Percentiles rank a stretch among this genome's conserved stretches.
Conservation (phyloP, 495 filamentous ascomycete genomes). For the Chaetomium cochliodes region DNA sequence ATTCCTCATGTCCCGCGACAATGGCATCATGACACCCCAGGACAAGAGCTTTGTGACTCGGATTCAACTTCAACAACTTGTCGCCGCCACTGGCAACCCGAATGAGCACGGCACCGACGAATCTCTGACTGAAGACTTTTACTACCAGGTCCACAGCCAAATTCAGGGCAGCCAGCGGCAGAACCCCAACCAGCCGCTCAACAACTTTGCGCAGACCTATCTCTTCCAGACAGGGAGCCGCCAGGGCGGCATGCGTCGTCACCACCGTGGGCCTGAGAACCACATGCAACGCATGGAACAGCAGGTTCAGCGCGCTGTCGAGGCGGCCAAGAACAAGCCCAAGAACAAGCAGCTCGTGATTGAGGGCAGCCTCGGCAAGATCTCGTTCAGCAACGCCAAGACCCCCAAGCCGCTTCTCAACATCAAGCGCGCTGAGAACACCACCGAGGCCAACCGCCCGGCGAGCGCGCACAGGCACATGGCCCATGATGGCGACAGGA, state of each 20-base stretch:
- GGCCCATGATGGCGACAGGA: constrained; percentile 63
- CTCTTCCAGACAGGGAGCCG: constrained; percentile 87
- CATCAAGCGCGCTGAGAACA: constrained; percentile 82
- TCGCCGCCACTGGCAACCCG: constrained; percentile 83
- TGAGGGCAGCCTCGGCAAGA: constrained; percentile 97
- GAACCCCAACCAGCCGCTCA: constrained; percentile 85
- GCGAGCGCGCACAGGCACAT: constrained; percentile 51
- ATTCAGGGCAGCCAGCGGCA: constrained; percentile 85
- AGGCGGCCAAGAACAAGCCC: constrained; percentile 92
- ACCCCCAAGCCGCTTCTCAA: constrained; percentile 92
- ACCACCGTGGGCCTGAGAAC: constrained; percentile 80
- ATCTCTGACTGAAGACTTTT: constrained; percentile 87
- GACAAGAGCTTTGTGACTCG: constrained; percentile 99
- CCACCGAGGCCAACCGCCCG: constrained; percentile 49
- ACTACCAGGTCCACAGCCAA: constrained; percentile 94
- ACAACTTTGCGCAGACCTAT: constrained; percentile 97
- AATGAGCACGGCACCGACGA: constrained; percentile 77
- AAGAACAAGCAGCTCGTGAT: constrained; percentile 99
- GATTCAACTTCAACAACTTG: constrained; percentile 94
- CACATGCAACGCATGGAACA: constrained; percentile 99
- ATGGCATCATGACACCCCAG: constrained; percentile 97
- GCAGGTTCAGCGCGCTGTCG: constrained; percentile 94
- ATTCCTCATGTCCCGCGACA: constrained; percentile 84
- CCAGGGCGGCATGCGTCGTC: constrained; percentile 66
- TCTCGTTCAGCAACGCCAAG: constrained; percentile 97